Conservation (phyloP, 2,329 filamentous ascomycete genomes). For the Hypoxylon rubiginosum region DNA sequence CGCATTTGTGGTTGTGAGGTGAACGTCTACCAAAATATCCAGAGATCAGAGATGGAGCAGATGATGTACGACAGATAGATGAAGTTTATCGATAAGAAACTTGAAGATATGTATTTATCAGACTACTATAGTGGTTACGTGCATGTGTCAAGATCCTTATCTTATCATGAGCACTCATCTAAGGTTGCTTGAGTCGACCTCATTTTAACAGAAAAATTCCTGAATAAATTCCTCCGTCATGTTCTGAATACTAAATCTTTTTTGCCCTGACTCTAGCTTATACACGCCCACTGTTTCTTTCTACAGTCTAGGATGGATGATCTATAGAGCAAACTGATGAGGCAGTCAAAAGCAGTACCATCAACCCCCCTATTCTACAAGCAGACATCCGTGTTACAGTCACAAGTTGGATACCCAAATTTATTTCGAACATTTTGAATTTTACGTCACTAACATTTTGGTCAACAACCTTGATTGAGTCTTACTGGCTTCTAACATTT, state of each 20-base stretch:
- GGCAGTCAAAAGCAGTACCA: too few species aligned
- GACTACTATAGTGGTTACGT: neutral
- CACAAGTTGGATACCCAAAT: neutral
- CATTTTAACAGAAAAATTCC: too few species aligned
- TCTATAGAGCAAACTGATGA: neutral
- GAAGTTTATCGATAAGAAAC: slow-evolving; percentile 3
- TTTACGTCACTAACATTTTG: neutral
- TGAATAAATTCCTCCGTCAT: too few species aligned
- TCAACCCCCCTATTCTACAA: neutral
- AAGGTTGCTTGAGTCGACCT: too few species aligned
- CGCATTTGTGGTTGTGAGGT: slow-evolving; percentile 19
- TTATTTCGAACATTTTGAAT: neutral
- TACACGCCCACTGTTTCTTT: neutral
- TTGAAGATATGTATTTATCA: neutral
- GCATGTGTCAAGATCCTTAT: neutral
- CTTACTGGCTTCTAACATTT: neutral
- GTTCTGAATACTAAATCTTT: too few species aligned
- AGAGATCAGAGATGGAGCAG: neutral
- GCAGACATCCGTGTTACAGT: neutral
- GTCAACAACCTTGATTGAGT: neutral
- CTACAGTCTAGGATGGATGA: neutral
- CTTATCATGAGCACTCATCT: too few species aligned
- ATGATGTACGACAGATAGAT: neutral
- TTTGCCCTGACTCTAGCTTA: too few species aligned
- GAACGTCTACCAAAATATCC: neutral